Evolutionary conservation across 495 filamentous ascomycete genomes (phyloP), one percentile per base, ranked within the genome.

Genomic region (Aspergillus avenaceus): DNA sequence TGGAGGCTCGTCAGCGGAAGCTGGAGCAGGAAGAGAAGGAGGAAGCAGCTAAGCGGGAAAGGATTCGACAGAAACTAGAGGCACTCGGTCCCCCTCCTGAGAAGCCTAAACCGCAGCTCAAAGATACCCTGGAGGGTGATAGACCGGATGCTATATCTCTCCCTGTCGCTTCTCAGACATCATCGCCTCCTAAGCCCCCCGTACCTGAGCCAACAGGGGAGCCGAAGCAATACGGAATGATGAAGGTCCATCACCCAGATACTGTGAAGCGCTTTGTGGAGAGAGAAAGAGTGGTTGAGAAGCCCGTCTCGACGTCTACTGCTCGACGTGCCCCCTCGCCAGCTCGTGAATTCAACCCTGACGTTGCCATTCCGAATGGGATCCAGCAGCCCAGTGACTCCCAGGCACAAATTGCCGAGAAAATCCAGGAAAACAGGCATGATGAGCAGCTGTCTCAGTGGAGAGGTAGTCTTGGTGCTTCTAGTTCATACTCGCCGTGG

Each of bases 51-150:
- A 84, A 79, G 53, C 80, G 83, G 54, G 91, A 95, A 63, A 79
- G 93, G 36, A 88, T 97, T 55, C 79, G 84, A 25, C 75, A 87
- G 55, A 96, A 92, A 69, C 74, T 98, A 43, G 90, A 86, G 56
- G 79, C 79, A 5, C 69, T 97, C 54, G 91, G 88, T 0, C 77
- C 84, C 37, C 65, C 82, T 5, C 86, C 86, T 3, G 67, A 75
- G 18, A 74, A 75, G 41, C 76, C 87, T 37, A 84, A 83, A 28
- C 19, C 51, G 16, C 65, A 65, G 37, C 55, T 62, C 34, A 69
- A 73, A 47, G 66, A 75, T 24, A 54, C 58, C 19, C 18, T 55
- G 21, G 70, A 73, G 41, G 42, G 41, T 11, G 61, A 50, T 36
- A 67, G 66, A 36, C 25, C 57, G 45, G 65, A 71, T 29, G 36